Evolutionary conservation across 2,329 filamentous ascomycete genomes (phyloP).

Genomic region (Fusarium chaquense): DNA sequence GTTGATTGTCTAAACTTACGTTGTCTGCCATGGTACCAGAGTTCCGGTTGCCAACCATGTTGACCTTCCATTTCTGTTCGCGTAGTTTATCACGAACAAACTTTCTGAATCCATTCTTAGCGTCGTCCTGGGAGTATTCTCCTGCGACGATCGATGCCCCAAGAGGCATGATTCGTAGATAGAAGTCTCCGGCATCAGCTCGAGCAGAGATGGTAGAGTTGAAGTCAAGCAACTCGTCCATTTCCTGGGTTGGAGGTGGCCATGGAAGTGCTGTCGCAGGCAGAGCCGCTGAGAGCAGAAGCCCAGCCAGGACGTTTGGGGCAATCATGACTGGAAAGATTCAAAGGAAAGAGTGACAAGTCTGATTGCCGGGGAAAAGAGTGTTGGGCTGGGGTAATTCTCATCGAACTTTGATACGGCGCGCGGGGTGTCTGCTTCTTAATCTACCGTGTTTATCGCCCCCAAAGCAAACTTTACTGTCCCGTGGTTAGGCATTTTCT

Average conservation of each 20-base stretch:
- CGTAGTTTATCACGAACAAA: conserved; percentile 2
- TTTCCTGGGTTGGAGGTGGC: background rate
- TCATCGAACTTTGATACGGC: background rate
- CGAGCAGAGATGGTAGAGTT: conserved; percentile 3
- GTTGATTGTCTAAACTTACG: background rate
- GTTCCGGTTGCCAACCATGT: conserved; percentile 1
- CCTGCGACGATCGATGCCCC: conserved; percentile 1
- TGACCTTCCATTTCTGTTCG: conserved; percentile 4
- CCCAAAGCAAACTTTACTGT: too few relatives aligned
- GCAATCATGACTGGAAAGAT: background rate
- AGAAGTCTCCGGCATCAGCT: conserved; percentile 1
- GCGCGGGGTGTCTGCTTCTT: background rate
- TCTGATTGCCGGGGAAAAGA: background rate
- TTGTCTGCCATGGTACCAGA: conserved; percentile 2
- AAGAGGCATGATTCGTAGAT: background rate
- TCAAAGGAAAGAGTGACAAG: background rate
- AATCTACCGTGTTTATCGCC: background rate
- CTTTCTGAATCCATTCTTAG: conserved; percentile 3
- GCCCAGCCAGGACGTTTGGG: background rate
- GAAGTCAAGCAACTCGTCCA: background rate
- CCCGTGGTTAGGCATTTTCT: too few relatives aligned
- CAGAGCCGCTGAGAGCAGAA: background rate
- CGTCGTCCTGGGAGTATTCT: background rate
- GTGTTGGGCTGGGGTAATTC: background rate
- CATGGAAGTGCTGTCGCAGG: background rate